Evolutionary conservation across 2,329 filamentous ascomycete genomes (phyloP).

Genomic region (Scytalidium sp.): DNA sequence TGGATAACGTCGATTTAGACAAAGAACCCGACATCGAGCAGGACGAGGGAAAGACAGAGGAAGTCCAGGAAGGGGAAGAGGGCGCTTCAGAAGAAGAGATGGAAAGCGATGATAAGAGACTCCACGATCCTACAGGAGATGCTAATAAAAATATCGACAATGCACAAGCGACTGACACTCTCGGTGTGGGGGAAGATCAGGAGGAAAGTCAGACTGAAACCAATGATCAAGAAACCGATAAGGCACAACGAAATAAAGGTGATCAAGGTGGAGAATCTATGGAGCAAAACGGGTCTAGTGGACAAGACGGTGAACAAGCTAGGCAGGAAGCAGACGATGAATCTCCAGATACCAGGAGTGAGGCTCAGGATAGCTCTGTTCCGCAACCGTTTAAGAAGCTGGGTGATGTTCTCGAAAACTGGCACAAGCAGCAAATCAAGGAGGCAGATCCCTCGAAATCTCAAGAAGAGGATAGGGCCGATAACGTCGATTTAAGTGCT

Average conservation of each 20-base stretch:
- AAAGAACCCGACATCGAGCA: conserved; percentile 21
- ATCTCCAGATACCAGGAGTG: conserved; percentile 29
- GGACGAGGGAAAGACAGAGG: conserved; percentile 43
- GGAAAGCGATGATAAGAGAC: conserved; percentile 42
- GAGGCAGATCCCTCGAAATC: conserved; percentile 49
- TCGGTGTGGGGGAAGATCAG: conserved; percentile 62
- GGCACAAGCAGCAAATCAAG: conserved; percentile 85
- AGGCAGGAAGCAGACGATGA: conserved; percentile 40
- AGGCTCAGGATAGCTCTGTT: conserved; percentile 38
- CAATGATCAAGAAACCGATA: conserved; percentile 57
- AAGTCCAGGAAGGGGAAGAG: conserved; percentile 43
- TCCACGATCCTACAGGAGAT: conserved; percentile 40
- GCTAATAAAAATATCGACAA: conserved; percentile 57
- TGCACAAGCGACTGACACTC: conserved; percentile 59
- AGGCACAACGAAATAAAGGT: conserved; percentile 64
- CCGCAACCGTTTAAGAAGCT: conserved; percentile 87
- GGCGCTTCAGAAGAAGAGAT: conserved; percentile 50
- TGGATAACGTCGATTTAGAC: conserved; percentile 28
- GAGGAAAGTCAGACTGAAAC: conserved; percentile 62
- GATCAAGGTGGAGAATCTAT: conserved; percentile 62
- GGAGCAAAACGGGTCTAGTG: conserved; percentile 59
- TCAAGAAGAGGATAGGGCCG: conserved; percentile 25
- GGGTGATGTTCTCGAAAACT: conserved; percentile 87
- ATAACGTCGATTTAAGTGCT: conserved; percentile 46
- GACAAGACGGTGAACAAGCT: conserved; percentile 58